phyloP scores from a whole-genome alignment of 306 rosid species.

The Amphicarpaea edgeworthii region DNA sequence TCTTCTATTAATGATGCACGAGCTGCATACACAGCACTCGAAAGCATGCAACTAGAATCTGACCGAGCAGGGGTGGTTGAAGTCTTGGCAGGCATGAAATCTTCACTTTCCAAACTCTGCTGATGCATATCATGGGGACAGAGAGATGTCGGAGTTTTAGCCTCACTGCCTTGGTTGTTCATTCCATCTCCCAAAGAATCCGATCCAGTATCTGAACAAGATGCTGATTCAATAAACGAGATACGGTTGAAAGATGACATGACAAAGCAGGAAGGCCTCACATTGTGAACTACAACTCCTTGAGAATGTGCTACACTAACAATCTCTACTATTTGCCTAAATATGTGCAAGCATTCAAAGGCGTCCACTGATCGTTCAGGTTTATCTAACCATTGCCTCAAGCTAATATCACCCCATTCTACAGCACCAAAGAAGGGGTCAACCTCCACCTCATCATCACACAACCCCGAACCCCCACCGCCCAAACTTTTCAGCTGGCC shows the following conservation, averaged over 20 bases:
- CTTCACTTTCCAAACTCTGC: constrained; percentile 68
- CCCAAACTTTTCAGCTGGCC: constrained; percentile 56
- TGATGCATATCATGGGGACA: constrained; percentile 55
- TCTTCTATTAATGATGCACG: constrained; percentile 69
- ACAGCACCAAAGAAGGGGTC: constrained; percentile 62
- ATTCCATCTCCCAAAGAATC: constrained; percentile 76
- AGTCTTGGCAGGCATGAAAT: constrained; percentile 54
- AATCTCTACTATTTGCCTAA: constrained; percentile 87
- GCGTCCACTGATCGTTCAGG: constrained; percentile 74
- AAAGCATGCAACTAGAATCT: constrained; percentile 85
- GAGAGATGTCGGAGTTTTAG: constrained; percentile 55
- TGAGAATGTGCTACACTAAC: constrained; percentile 81
- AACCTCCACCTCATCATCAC: constrained; percentile 63
- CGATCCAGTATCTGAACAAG: constrained; percentile 93
- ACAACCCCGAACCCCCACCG: constrained; percentile 63
- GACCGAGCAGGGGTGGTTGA: constrained; percentile 65
- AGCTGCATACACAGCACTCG: constrained; percentile 76
- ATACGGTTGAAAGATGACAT: constrained; percentile 94
- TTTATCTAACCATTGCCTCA: constrained; percentile 96
- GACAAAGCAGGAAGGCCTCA: constrained; percentile 94
- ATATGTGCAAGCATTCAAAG: constrained; percentile 83
- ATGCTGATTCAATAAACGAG: constrained; percentile 92
- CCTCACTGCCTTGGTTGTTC: constrained; percentile 59
- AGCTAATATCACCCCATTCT: constrained; percentile 85
- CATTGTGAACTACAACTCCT: constrained; percentile 95